A percentile compares a stretch with the other conserved stretches of the same genome.
These are phyloP conservation scores for Grosmannia huntii DNA, from an alignment of 2,329 filamentous ascomycete genomes.

Conservation along the genomic window DNA sequence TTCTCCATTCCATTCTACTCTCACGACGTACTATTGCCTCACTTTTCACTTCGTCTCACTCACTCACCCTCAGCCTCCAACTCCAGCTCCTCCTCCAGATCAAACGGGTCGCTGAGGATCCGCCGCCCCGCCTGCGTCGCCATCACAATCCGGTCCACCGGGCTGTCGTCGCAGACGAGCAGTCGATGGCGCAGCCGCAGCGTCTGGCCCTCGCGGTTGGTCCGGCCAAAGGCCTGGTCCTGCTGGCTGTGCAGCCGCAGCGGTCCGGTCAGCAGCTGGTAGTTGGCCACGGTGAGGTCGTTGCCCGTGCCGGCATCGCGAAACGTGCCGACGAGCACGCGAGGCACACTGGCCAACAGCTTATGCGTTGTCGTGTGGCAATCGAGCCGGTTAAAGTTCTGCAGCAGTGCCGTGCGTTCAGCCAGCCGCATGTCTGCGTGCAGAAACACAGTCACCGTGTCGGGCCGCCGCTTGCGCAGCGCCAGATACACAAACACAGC, in stretches of 20 bases:
- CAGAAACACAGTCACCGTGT: slow-evolving; percentile 8
- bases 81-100: slow-evolving; percentile 7
- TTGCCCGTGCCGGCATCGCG: slow-evolving; percentile 13
- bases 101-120: slow-evolving; percentile 12
- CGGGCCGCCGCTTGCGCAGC: slow-evolving; percentile 10
- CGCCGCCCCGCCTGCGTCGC: slow-evolving; percentile 12
- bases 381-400: slow-evolving; percentile 9
- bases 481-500: slow-evolving; percentile 13
- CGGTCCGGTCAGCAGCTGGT: slow-evolving; percentile 14
- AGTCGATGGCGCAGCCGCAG: slow-evolving; percentile 12
- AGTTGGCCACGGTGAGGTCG: slow-evolving; percentile 12
- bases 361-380: too few relatives aligned
- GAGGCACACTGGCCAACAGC: background rate
- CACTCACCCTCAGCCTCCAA: background rate
- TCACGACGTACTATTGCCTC: too few relatives aligned
- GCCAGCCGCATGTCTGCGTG: slow-evolving; percentile 11
- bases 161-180: slow-evolving; percentile 13
- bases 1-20: too few relatives aligned
- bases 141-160: slow-evolving; percentile 13
- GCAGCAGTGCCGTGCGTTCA: slow-evolving; percentile 11
- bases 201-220: slow-evolving; percentile 14
- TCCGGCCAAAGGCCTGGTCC: slow-evolving; percentile 14
- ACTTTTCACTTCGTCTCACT: too few relatives aligned
- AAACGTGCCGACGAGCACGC: slow-evolving; percentile 11
- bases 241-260: slow-evolving; percentile 12